A percentile compares a stretch with the other conserved stretches of the same genome.
These are phyloP conservation scores for Mycena indigotica DNA, from an alignment of 768 basidiomycete species.

Conservation along the genomic window DNA sequence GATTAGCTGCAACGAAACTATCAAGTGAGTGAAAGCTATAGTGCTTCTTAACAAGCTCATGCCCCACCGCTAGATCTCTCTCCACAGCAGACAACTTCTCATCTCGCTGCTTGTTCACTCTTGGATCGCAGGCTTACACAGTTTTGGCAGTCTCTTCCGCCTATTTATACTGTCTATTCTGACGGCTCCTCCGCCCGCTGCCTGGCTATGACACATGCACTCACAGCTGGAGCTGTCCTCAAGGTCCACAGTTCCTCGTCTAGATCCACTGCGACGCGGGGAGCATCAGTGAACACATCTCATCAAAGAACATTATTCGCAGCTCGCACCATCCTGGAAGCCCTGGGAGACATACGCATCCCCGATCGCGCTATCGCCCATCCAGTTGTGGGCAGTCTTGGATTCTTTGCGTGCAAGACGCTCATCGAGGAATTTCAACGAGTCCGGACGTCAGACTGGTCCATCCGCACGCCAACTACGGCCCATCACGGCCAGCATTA, in stretches of 20 bases:
- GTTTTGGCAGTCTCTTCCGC: slow-evolving; percentile 18
- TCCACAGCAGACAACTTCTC: slow-evolving; percentile 5
- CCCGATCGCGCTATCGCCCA: slow-evolving; percentile 2
- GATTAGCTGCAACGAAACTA: neutral
- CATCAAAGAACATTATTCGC: slow-evolving; percentile 6
- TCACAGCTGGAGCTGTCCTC: slow-evolving; percentile 20
- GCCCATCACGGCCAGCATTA: neutral
- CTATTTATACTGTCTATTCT: slow-evolving; percentile 9
- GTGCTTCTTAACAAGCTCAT: too few species aligned
- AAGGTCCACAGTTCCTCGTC: slow-evolving; percentile 4
- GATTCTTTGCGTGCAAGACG: neutral
- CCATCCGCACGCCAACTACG: neutral
- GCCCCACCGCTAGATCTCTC: neutral
- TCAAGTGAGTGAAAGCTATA: slow-evolving; percentile 10
- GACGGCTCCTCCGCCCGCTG: slow-evolving; percentile 1
- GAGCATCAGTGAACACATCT: neutral
- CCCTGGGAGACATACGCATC: slow-evolving; percentile 6
- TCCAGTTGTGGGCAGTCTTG: slow-evolving; percentile 18
- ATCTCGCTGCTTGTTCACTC: slow-evolving; percentile 2
- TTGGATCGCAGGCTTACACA: slow-evolving; percentile 13
- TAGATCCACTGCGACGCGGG: neutral
- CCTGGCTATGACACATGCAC: slow-evolving; percentile 13
- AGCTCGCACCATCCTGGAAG: slow-evolving; percentile 15
- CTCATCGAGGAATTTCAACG: neutral
- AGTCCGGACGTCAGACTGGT: neutral